Conservation (phyloP, 352 stramenopile species). For the Phytophthora idaei region DNA sequence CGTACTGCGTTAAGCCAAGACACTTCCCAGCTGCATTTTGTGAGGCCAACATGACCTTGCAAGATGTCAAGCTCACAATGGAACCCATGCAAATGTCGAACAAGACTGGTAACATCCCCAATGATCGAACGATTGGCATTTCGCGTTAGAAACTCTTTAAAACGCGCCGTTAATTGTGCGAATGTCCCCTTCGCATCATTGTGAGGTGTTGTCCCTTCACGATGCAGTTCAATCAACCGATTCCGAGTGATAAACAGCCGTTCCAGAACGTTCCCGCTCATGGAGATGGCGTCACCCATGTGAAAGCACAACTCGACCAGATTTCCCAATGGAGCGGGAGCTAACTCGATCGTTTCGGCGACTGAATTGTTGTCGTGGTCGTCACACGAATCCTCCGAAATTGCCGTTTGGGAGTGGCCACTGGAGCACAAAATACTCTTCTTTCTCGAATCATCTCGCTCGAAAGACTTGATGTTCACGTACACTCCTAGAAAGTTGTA, state of each 20-base stretch:
- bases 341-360: neutral
- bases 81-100: neutral
- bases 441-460: neutral
- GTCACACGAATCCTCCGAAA: neutral
- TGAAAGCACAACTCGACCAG: slow-evolving; percentile 5
- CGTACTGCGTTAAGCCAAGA: neutral
- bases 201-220: neutral
- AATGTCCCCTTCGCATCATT: neutral
- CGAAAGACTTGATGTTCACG: slow-evolving; percentile 6
- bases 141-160: neutral
- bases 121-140: neutral
- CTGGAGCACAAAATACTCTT: neutral
- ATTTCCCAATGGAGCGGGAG: neutral
- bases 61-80: slow-evolving; percentile 1
- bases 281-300: slow-evolving; percentile 2
- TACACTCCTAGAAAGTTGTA: slow-evolving; percentile 19
- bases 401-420: neutral
- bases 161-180: slow-evolving; percentile 1
- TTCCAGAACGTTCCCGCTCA: neutral
- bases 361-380: neutral
- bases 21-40: neutral
- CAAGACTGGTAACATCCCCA: neutral
- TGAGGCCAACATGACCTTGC: neutral
- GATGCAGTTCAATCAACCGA: neutral
- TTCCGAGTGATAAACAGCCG: slow-evolving; percentile 8